Evolutionary conservation across 768 basidiomycete species (phyloP), one percentile per base, ranked within the genome.

Genomic region (Hemileccinum impolitum): DNA sequence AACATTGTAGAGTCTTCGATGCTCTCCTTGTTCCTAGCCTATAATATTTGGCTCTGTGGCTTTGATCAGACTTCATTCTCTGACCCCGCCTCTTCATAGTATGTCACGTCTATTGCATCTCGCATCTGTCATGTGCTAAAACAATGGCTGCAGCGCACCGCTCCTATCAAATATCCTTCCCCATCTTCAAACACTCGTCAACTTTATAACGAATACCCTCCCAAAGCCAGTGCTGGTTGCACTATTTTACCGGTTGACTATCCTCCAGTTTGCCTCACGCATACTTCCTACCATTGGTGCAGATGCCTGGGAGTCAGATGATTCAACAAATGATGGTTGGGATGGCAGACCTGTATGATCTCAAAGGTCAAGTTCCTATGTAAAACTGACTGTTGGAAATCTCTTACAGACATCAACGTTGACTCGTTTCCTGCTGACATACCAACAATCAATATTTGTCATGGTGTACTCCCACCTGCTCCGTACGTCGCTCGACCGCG

Each of bases 1-100:
- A 95, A 95, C 60, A 87, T 95, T 42, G 86, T 96, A 47, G 94
- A 97, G 67, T 92, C 92, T 3, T 85, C 88, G 3, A 82, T 89
- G 41, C 80, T 97, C 23, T 85, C 90, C 3, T 74, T 94, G 23
- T 91, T 94, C 65, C 79, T 96, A 36, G 90, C 91, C 6, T 93
- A 90, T 66, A 91, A 91, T 55, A 79, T 94, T 30, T 94, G 92
- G 92, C 75, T 93, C 30, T 91, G 90, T 61, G 88, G 88, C 15
- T 85, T 87, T 56, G 86, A 88, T 64, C 79, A 82, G 55, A 78
- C 80, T 46, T 82, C 86, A 0, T 82, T 84, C 55, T 82, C 81
- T 23, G 84, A 87, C 60, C 80, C 84, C 10, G 81, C 83, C 31
- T 85, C 85, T 11, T 84, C 86, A 43, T 90, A 90, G 89, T 91